Percentiles rank a stretch among this genome's conserved stretches.
Evolutionary conservation across 352 stramenopile genomes (phyloP).

Genomic region (Phytophthora melonis): DNA sequence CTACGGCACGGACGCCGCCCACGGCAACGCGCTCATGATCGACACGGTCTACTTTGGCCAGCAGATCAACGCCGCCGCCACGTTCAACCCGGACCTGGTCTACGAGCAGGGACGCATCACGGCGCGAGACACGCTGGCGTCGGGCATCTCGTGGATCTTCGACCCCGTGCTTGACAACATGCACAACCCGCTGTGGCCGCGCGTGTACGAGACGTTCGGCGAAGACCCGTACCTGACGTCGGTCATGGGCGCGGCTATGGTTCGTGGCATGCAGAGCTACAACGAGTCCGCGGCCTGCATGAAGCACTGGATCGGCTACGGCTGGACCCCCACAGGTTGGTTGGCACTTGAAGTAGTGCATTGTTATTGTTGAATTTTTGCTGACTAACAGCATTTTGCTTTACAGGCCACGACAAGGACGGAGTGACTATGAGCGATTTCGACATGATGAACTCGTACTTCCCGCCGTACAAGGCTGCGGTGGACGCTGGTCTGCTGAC

Average conservation of each 20-base stretch:
- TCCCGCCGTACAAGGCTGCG: not conserved
- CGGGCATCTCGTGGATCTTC: slow-evolving; percentile 89
- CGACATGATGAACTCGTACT: not conserved
- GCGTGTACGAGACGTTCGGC: slow-evolving; percentile 92
- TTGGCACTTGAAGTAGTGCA: too few species aligned
- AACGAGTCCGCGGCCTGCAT: slow-evolving; percentile 63
- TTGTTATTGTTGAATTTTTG: not conserved
- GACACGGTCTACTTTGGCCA: slow-evolving; percentile 80
- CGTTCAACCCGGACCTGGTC: slow-evolving; percentile 81
- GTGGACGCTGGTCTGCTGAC: not conserved
- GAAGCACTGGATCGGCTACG: not conserved
- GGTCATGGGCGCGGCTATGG: slow-evolving; percentile 62
- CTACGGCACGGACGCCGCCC: slow-evolving; percentile 87
- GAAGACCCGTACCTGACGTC: slow-evolving; percentile 82
- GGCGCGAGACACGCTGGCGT: slow-evolving; percentile 76
- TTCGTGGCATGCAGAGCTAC: slow-evolving; percentile 74
- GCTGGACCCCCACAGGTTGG: not conserved
- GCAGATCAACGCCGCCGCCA: slow-evolving; percentile 83
- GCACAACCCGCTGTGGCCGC: slow-evolving; percentile 80
- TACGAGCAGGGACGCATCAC: slow-evolving; percentile 64
- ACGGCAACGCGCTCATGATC: slow-evolving; percentile 81
- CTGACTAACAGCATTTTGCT: not conserved
- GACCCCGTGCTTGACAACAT: slow-evolving; percentile 76
- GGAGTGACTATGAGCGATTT: not conserved
- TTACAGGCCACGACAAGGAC: not conserved